phyloP scores from a whole-genome alignment of 257 asterid species.

The Gentiana macrophylla region DNA sequence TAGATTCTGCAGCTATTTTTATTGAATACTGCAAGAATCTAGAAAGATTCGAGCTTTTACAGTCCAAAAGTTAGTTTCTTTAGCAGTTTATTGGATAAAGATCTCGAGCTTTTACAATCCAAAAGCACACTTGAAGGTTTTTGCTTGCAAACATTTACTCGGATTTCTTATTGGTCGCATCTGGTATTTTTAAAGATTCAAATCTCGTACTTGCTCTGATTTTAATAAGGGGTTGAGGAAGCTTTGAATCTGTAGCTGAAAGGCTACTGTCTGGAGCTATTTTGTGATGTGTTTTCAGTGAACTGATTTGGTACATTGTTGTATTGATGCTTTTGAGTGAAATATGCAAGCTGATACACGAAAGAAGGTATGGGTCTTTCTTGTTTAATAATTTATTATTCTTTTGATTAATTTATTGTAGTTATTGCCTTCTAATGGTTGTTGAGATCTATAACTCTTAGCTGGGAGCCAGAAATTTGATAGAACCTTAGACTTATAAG shows the following conservation, averaged over 20 bases:
- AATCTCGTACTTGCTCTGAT: constrained; percentile 18
- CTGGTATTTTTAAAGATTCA: constrained; percentile 13
- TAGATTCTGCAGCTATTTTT: constrained; percentile 1
- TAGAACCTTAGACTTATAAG: background rate
- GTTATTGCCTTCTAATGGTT: constrained; percentile 3
- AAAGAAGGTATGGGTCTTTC: constrained; percentile 42
- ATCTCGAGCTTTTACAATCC: constrained; percentile 6
- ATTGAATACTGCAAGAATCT: constrained; percentile 14
- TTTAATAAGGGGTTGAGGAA: constrained; percentile 3
- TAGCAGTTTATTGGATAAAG: constrained; percentile 7
- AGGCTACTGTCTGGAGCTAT: constrained; percentile 16
- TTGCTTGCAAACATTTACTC: constrained; percentile 21
- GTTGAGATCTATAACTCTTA: constrained; percentile 10
- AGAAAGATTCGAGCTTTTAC: constrained; percentile 16
- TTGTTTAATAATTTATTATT: background rate
- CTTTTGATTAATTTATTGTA: background rate
- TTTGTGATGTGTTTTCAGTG: constrained; percentile 26
- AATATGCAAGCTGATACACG: constrained; percentile 76
- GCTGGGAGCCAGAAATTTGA: background rate
- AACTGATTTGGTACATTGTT: constrained; percentile 12
- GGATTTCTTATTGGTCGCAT: constrained; percentile 15
- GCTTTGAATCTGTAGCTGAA: constrained; percentile 12
- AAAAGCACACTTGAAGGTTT: constrained; percentile 1
- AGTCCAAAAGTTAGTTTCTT: constrained; percentile 13
- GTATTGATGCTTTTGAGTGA: constrained; percentile 41